phyloP scores from a whole-genome alignment of 2,329 filamentous ascomycete genomes.

The Daldinia sp. region DNA sequence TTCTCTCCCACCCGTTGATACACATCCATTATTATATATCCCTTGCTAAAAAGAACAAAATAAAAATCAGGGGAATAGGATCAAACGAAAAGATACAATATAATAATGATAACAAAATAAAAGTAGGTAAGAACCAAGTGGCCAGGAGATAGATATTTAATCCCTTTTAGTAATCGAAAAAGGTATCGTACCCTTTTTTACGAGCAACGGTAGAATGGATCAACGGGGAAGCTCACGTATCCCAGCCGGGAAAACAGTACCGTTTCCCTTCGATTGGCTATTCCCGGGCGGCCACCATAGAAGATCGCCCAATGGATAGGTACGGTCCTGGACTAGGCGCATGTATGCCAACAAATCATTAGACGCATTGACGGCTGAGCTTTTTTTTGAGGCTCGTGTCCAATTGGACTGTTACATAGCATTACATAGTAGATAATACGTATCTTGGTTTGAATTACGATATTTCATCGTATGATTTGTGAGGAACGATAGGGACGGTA shows the following conservation, averaged over 20 bases:
- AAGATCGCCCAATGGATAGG: conserved; percentile 41
- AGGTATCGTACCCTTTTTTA: conserved; percentile 5
- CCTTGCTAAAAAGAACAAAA: neutral
- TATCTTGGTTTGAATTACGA: conserved; percentile 37
- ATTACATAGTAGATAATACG: conserved; percentile 13
- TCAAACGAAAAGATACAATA: neutral
- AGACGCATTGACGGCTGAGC: conserved; percentile 37
- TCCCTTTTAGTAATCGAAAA: conserved; percentile 11
- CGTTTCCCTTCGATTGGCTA: conserved; percentile 38
- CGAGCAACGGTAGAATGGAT: conserved; percentile 36
- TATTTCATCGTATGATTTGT: conserved; percentile 43
- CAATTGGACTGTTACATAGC: conserved; percentile 34
- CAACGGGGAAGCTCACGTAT: conserved; percentile 32
- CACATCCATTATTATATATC: neutral
- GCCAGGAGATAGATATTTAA: neutral
- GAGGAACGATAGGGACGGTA: conserved; percentile 21
- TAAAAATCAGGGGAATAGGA: neutral
- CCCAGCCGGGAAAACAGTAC: conserved; percentile 38
- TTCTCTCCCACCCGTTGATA: neutral
- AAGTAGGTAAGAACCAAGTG: neutral
- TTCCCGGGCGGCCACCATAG: conserved; percentile 20
- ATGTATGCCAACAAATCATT: conserved; percentile 43
- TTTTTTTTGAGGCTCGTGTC: conserved; percentile 38
- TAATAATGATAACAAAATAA: neutral
- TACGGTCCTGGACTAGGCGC: conserved; percentile 27